Evolutionary conservation across 768 basidiomycete species (phyloP), one percentile per base, ranked within the genome.

Genomic region (Mycena indigotica): DNA sequence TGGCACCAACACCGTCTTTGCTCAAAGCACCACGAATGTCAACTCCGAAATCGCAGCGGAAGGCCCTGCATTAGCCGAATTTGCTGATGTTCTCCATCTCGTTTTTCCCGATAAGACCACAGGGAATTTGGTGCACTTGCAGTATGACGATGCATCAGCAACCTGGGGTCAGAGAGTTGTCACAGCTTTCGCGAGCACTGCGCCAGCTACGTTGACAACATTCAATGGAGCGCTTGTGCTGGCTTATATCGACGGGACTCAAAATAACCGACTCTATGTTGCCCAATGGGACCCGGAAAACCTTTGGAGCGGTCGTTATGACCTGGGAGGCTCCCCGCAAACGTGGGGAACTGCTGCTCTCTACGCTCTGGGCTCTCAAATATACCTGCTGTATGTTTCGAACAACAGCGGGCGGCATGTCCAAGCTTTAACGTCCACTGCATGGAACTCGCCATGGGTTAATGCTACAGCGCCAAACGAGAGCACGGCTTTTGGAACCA

Each of bases 71-170:
- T 28, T 54, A 6, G 40, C 40, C 25, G 53, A 54, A 2, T 45
- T 54, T 28, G 25, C 23, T 8, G 53, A 24, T 6, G 26, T 28
- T 6, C 39, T 54, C 3, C 53, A 54, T 24, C 53, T 54, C 16
- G 40, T 54, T 13, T 54, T 54, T 28, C 53, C 53, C 41, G 53
- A 54, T 13, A 54, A 45, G 21, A 23, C 16, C 53, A 44, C 26
- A 24, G 53, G 53, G 3, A 54, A 29, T 12, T 41, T 54, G 15
- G 53, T 54, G 13, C 53, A 54, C 32, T 21, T 54, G 39, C 53
- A 54, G 26, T 54, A 40, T 28, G 32, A 44, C 41, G 40, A 45
- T 41, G 32, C 10, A 10, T 28, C 26, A 4, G 53, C 26, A n/a
- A 32, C 17, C 13, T 54, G 53, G 53, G 53, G 26, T 19, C 40